Conservation (phyloP, 352 stramenopile genomes). For the Thraustotheca clavata region DNA sequence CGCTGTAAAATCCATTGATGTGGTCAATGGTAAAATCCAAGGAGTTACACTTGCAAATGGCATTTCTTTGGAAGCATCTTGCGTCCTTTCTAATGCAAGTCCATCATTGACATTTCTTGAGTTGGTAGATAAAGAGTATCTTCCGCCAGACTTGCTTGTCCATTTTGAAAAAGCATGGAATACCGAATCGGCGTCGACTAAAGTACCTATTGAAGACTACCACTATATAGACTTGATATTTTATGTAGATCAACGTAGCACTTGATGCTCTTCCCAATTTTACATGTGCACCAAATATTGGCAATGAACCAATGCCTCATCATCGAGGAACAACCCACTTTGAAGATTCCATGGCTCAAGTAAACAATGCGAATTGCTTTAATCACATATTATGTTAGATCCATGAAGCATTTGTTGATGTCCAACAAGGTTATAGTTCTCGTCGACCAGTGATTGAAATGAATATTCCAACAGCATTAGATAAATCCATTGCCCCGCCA, state of each 20-base stretch:
- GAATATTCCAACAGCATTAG: conserved; percentile 84
- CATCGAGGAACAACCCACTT: conserved; percentile 88
- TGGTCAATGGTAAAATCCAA: conserved; percentile 31
- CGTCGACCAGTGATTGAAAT: conserved; percentile 84
- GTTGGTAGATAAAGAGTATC: conserved; percentile 45
- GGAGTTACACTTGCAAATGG: conserved; percentile 63
- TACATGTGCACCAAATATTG: conserved; percentile 58
- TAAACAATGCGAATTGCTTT: conserved; percentile 15
- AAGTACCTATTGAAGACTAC: conserved; percentile 28
- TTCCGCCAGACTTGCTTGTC: conserved; percentile 45
- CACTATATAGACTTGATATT: background rate
- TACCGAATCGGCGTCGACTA: conserved; percentile 69
- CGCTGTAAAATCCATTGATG: conserved; percentile 52
- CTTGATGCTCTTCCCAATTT: conserved; percentile 80
- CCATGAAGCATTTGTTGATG: conserved; percentile 81
- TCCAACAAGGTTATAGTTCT: conserved; percentile 54
- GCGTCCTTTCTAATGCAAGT: conserved; percentile 75
- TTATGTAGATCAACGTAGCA: conserved; percentile 81
- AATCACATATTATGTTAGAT: conserved; percentile 54
- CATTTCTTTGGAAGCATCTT: conserved; percentile 37
- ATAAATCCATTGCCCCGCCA: conserved; percentile 62
- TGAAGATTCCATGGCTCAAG: conserved; percentile 62
- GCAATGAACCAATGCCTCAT: conserved; percentile 52
- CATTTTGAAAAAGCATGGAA: conserved; percentile 78
- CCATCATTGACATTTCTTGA: conserved; percentile 78